Conservation (phyloP, 1,284 basidiomycete genomes). For the Cystobasidiaceae sp. region DNA sequence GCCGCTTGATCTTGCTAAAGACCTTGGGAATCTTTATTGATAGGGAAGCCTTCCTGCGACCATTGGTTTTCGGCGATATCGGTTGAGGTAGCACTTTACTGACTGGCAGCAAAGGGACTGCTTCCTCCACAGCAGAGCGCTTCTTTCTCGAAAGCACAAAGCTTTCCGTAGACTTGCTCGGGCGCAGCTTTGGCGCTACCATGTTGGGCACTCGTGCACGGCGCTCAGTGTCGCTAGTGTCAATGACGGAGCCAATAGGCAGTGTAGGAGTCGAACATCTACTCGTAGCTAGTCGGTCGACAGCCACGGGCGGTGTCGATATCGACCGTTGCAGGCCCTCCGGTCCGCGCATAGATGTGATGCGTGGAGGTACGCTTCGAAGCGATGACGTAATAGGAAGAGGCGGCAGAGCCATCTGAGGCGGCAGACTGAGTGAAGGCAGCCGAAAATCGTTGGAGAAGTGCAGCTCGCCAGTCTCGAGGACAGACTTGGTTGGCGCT, state of each 20-base stretch:
- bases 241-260: too few relatives aligned
- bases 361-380: too few relatives aligned
- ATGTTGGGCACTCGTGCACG: too few relatives aligned
- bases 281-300: too few relatives aligned
- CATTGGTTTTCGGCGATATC: background rate
- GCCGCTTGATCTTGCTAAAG: constrained; percentile 1
- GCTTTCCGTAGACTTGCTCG: constrained; percentile 3
- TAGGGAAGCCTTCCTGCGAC: constrained; percentile 9
- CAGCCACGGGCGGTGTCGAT: too few relatives aligned
- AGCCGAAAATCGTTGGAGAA: too few relatives aligned
- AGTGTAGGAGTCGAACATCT: too few relatives aligned
- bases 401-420: constrained; percentile 5
- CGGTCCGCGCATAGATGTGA: too few relatives aligned
- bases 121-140: background rate
- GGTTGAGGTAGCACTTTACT: background rate
- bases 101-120: background rate
- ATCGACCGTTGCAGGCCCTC: too few relatives aligned
- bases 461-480: too few relatives aligned
- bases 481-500: too few relatives aligned
- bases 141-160: background rate
- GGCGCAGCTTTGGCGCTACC: background rate
- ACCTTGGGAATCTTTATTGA: constrained; percentile 28
- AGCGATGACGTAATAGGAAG: background rate
- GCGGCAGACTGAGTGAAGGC: background rate
- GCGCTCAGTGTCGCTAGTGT: too few relatives aligned